Evolutionary conservation across 495 filamentous ascomycete genomes (phyloP).

Genomic region (Saxophila tyrrhenica): DNA sequence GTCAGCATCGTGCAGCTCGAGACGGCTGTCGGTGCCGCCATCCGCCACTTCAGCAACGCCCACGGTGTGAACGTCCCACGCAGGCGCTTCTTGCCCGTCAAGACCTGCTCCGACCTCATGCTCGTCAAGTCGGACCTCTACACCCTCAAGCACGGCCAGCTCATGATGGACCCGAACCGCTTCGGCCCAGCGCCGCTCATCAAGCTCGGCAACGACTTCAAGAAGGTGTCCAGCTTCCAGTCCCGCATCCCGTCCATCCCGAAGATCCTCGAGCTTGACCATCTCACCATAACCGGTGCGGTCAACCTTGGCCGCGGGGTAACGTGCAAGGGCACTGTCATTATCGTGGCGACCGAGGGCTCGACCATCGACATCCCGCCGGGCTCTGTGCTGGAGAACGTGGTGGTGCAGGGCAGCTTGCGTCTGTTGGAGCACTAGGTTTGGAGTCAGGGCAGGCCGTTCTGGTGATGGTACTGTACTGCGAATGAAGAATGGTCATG

Average conservation of each 20-base stretch:
- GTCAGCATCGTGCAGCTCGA: constrained; percentile 95
- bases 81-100: constrained; percentile 96
- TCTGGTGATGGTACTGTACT: too few species aligned
- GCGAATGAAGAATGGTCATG: too few species aligned
- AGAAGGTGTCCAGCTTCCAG: constrained; percentile 99
- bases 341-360: constrained; percentile 96
- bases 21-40: constrained; percentile 95
- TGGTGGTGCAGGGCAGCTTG: constrained; percentile 96
- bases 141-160: constrained; percentile 97
- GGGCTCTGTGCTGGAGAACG: constrained; percentile 94
- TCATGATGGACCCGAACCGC: constrained; percentile 87
- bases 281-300: constrained; percentile 91
- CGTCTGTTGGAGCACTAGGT: constrained; percentile 81
- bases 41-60: constrained; percentile 96
- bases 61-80: constrained; percentile 99
- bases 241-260: constrained; percentile 92
- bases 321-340: constrained; percentile 96
- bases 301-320: constrained; percentile 95
- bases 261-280: constrained; percentile 95
- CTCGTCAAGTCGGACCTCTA: constrained; percentile 99
- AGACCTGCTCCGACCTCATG: constrained; percentile 99
- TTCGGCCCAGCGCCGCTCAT: constrained; percentile 98
- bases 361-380: constrained; percentile 97
- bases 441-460: neutral
- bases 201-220: constrained; percentile 98